A percentile compares a stretch with the other conserved stretches of the same genome.
These are phyloP conservation scores for Schwanniomyces etchellsii DNA, from an alignment of 1,139 yeast genomes.

Conservation along the genomic window DNA sequence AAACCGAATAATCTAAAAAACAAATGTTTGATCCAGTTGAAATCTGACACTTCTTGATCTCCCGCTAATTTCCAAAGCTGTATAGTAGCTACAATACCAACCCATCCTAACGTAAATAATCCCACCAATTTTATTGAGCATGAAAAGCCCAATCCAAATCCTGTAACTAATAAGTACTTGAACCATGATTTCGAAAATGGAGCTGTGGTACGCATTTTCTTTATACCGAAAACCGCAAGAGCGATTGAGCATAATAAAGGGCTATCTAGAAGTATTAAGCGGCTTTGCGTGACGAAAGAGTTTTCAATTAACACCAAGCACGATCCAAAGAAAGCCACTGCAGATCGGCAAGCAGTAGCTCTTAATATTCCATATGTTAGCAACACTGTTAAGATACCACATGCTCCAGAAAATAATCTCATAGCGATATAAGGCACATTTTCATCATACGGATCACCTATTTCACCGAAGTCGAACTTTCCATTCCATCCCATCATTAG, in stretches of 20 bases:
- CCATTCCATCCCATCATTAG: constrained; percentile 42
- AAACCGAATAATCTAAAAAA: constrained; percentile 27
- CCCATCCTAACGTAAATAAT: constrained; percentile 46
- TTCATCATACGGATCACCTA: constrained; percentile 28
- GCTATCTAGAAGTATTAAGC: constrained; percentile 47
- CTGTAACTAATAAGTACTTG: constrained; percentile 32
- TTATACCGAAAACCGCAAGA: constrained; percentile 38
- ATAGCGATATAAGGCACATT: constrained; percentile 30
- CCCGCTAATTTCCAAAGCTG: constrained; percentile 56
- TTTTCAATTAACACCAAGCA: constrained; percentile 47
- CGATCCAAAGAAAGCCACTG: constrained; percentile 40
- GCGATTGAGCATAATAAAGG: constrained; percentile 44
- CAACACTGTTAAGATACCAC: constrained; percentile 42
- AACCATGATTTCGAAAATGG: constrained; percentile 44
- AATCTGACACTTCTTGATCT: constrained; percentile 41
- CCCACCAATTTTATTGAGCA: constrained; percentile 54
- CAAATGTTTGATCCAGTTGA: constrained; percentile 25
- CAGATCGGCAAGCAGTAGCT: constrained; percentile 35
- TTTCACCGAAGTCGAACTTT: constrained; percentile 21
- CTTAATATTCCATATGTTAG: constrained; percentile 47
- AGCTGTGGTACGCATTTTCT: constrained; percentile 27
- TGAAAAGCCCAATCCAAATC: constrained; percentile 48
- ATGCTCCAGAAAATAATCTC: constrained; percentile 27
- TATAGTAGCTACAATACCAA: constrained; percentile 30
- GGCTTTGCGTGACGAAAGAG: constrained; percentile 45